These are phyloP conservation scores for Fimicolochytrium jonesii DNA, from an alignment of 192 early-diverging fungal genomes.

Conservation along the genomic window DNA sequence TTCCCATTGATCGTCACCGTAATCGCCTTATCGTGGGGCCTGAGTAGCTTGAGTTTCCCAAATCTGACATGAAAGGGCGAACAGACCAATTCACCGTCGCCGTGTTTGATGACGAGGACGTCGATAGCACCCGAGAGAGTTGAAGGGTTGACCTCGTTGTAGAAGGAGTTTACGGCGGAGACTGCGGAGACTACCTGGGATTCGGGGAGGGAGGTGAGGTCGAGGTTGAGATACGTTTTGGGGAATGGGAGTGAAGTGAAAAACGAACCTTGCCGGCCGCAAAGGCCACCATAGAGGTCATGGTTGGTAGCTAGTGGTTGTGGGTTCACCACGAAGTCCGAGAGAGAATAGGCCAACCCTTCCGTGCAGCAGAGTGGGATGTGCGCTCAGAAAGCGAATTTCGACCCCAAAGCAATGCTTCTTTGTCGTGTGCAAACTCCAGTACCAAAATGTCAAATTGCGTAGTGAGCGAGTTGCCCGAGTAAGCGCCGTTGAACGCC, in stretches of 20 bases:
- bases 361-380: no score
- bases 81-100: conserved; percentile 77
- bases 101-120: conserved; percentile 86
- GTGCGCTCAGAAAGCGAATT: no score
- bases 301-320: no score
- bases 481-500: no score
- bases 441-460: no score
- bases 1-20: conserved; percentile 81
- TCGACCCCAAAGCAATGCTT: no score
- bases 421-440: no score
- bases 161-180: conserved; percentile 78
- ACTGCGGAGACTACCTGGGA: conserved; percentile 25
- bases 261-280: conserved; percentile 25
- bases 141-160: conserved; percentile 93
- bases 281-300: conserved; percentile 27
- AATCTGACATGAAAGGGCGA: conserved; percentile 99
- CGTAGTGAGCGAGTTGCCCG: no score
- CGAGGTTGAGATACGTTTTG: neutral
- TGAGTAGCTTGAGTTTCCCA: conserved; percentile 87
- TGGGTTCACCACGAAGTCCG: no score
- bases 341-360: no score
- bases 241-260: neutral
- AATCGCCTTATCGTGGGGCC: conserved; percentile 90
- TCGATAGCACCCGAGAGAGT: conserved; percentile 98
- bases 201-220: neutral